Evolutionary conservation across 768 basidiomycete species (phyloP), one percentile per base, ranked within the genome.

Genomic region (Tylopilus plumbeoviolaceoides): DNA sequence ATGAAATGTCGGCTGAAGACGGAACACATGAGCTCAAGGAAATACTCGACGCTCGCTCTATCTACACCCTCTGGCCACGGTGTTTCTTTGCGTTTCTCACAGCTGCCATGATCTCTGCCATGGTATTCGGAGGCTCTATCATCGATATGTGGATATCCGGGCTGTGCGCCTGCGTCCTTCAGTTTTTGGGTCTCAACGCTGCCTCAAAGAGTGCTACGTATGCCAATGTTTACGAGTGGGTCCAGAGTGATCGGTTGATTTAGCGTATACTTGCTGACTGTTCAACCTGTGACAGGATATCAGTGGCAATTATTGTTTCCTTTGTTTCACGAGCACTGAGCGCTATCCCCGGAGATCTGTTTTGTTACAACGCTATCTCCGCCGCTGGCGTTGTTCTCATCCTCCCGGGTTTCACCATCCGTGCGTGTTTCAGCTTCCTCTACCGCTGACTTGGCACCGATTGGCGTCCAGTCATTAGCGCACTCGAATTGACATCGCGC

Each of bases 181-280:
- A 90, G 61, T 91, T 87, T 66, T 75, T 94, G 41, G 89, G 91
- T 35, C 73, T 93, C 44, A 86, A 84, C 62, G 83, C 89, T 9
- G 91, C 92, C 4, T 80, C 85, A 59, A 91, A 89, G 70, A 93
- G 87, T 60, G 79, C 89, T 1, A 87, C 91, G 72, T 95, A 93
- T 69, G 91, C 91, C n/a, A 95, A 92, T 62, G 91, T 95, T 52
- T 95, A 94, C 63, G 93, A 95, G 93, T 94, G 66, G 68, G 91
- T 75, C 21, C 6, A 30, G 5, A 12, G 14, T 42, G 35, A 35
- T 36, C 47, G 45, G 25, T 35, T 9, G 14, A n/a, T 36, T 47
- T 7, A 3, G n/a, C n/a, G 21, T 11, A 21, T 50, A 21, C 39
- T 27, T 48, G 28, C 25, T 40, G 31, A 47, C 20, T 31, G 7